Conservation (phyloP, 306 rosid species). For the Cicer chorassanicum region DNA sequence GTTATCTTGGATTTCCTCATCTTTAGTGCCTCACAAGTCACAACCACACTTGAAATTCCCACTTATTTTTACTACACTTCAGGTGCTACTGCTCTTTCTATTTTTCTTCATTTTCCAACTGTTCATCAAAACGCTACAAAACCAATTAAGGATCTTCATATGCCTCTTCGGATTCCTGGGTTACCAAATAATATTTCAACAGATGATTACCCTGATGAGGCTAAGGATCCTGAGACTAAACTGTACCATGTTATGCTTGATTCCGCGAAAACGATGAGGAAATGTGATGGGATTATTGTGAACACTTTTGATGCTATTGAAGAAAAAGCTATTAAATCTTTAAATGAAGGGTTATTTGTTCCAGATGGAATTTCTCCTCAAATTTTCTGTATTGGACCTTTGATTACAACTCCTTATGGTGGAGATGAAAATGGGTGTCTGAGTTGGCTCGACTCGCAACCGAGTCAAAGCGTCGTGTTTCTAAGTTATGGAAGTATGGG, state of each 20-base stretch:
- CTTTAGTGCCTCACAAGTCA: too few relatives aligned
- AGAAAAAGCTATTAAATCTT: slow-evolving; percentile 13
- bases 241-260: background rate
- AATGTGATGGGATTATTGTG: slow-evolving; percentile 15
- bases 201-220: background rate
- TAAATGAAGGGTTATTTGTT: slow-evolving; percentile 24
- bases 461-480: too few relatives aligned
- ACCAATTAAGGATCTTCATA: background rate
- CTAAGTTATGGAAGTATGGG: too few relatives aligned
- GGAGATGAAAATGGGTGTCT: background rate
- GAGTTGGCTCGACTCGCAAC: too few relatives aligned
- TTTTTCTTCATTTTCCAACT: too few relatives aligned
- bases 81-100: too few relatives aligned
- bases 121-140: too few relatives aligned
- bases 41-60: too few relatives aligned
- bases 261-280: background rate
- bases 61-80: too few relatives aligned
- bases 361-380: slow-evolving; percentile 40
- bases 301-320: slow-evolving; percentile 4
- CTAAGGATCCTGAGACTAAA: background rate
- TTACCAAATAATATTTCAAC: slow-evolving; percentile 21
- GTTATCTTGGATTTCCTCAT: too few relatives aligned
- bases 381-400: slow-evolving; percentile 11
- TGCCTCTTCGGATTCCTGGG: slow-evolving; percentile 44
- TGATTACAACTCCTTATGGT: background rate